Conservation (phyloP, 1,284 basidiomycete genomes). For the Thecaphora frezii region DNA sequence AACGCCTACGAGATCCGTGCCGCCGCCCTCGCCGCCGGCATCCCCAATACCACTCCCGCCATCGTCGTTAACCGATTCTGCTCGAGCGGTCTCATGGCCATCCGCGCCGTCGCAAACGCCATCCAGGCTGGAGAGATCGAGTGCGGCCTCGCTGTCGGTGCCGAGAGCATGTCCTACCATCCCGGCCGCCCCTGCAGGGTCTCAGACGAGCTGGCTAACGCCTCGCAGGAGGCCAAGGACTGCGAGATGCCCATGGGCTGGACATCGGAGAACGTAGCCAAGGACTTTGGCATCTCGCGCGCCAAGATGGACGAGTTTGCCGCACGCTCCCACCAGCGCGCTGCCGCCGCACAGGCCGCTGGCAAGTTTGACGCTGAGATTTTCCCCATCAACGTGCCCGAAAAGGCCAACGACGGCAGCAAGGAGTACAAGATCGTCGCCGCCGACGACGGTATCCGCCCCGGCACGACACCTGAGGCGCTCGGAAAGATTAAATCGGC, state of each 20-base stretch:
- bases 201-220: constrained; percentile 30
- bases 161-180: constrained; percentile 72
- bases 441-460: constrained; percentile 80
- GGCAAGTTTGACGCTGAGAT: constrained; percentile 78
- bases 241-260: constrained; percentile 75
- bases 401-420: constrained; percentile 65
- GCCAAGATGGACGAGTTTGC: constrained; percentile 83
- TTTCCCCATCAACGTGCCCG: constrained; percentile 65
- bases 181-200: constrained; percentile 30
- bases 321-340: constrained; percentile 77
- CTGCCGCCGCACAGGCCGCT: constrained; percentile 66
- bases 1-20: constrained; percentile 58
- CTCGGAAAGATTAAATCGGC: constrained; percentile 73
- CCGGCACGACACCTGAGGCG: constrained; percentile 72
- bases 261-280: constrained; percentile 74
- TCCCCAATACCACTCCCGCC: constrained; percentile 74
- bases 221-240: constrained; percentile 43
- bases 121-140: constrained; percentile 80
- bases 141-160: constrained; percentile 78
- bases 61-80: constrained; percentile 62
- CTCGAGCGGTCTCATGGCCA: constrained; percentile 81
- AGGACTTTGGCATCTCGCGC: constrained; percentile 76
- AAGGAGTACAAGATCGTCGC: constrained; percentile 67
- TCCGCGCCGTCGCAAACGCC: constrained; percentile 77
- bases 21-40: constrained; percentile 77